Evolutionary conservation across 2,329 filamentous ascomycete genomes (phyloP).

Genomic region (Xylaria sp.): DNA sequence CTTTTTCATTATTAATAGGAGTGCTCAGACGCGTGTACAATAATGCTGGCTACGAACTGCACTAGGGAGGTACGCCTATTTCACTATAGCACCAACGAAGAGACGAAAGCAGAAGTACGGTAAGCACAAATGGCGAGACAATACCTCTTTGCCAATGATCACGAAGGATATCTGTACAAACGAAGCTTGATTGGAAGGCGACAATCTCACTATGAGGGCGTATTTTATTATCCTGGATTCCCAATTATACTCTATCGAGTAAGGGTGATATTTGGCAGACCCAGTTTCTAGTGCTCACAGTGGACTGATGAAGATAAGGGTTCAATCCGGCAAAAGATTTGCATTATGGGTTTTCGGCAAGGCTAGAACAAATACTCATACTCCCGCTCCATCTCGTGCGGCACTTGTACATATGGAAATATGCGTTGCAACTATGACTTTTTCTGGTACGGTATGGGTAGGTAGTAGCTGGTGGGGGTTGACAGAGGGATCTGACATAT

Average conservation of each 20-base stretch:
- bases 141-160: background rate
- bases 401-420: constrained; percentile 25
- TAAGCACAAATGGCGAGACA: constrained; percentile 1
- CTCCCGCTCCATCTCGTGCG: constrained; percentile 21
- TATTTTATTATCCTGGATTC: constrained; percentile 13
- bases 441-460: constrained; percentile 33
- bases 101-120: background rate
- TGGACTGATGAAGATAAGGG: constrained; percentile 21
- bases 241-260: constrained; percentile 15
- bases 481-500: constrained; percentile 27
- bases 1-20: background rate
- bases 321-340: constrained; percentile 32
- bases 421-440: constrained; percentile 31
- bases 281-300: constrained; percentile 14
- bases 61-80: background rate
- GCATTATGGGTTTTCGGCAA: constrained; percentile 27
- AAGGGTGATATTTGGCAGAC: constrained; percentile 16
- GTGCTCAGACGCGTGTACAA: constrained; percentile 1
- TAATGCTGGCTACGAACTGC: background rate
- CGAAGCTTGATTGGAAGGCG: constrained; percentile 6
- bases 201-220: constrained; percentile 4
- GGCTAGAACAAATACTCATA: constrained; percentile 32
- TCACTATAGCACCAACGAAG: background rate
- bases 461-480: constrained; percentile 20
- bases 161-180: background rate